Base-by-base conservation (phyloP, 2,329 filamentous ascomycete species). In the Botrytis aclada region DNA sequence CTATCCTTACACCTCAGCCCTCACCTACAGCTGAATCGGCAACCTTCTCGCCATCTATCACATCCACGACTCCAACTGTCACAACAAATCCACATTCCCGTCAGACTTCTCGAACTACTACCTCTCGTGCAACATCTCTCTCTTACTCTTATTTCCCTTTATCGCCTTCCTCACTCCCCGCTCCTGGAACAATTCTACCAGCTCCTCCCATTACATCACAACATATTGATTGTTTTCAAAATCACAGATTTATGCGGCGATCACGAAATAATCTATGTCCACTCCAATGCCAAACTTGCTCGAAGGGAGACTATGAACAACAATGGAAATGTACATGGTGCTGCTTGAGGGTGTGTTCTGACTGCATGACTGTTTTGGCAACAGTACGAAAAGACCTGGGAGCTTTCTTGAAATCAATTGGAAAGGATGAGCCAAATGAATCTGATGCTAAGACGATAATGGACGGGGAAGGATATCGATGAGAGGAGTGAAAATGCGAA, bases 271-370 rank as follows among this genome's bases (percentile, higher is more conserved):
- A 67, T 14, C 12, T 78, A 4, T 81, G 77, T 73, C 78, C 80
- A 0, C 74, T 80, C n/a, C 77, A 74, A 14, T 81, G 80, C 70
- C 79, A 79, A 79, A 72, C 80, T 10, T 81, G 80, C 73, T 70
- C 75, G 41, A 78, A 74, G 62, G 75, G 74, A 43, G 80, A 81
- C 61, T 74, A 72, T 3, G 77, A 80, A 43, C 75, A 65, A 29
- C 71, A 78, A 32, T 81, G 77, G 77, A 76, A 75, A 60, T 81
- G 80, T 65, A 76, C 76, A 34, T 81, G 80, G 80, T 81, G 80
- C 63, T 81, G 78, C 70, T 65, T 81, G 45, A 77, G 80, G 62
- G 76, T 77, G 32, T 81, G 80, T 72, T 76, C 73, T n/a, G 72
- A 62, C 43, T 81, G 80, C 73, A 79, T 80, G 77, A 72, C 78